Evolutionary conservation across 148 eudicot genomes (phyloP).

Genomic region (Talinum fruticosum): DNA sequence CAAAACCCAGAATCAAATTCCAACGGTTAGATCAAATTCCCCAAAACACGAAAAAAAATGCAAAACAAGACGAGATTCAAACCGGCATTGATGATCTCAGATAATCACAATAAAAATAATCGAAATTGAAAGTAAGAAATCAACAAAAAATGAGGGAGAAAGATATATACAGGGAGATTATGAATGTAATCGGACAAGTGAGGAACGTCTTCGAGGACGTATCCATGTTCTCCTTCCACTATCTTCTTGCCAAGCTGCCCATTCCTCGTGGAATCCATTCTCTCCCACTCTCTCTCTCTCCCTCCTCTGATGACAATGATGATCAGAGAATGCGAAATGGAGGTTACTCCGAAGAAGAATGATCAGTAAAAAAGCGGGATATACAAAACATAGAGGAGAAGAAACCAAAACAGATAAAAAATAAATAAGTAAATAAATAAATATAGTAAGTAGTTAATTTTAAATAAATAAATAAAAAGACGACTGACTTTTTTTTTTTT

Average conservation of each 20-base stretch:
- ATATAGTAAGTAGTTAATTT: too few species aligned
- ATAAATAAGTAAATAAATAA: not conserved
- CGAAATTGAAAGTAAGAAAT: not conserved
- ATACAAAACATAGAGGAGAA: not conserved
- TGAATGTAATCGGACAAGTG: slow-evolving; percentile 70
- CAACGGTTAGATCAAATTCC: not conserved
- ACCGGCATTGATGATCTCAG: not conserved
- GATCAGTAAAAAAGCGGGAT: slow-evolving; percentile 3
- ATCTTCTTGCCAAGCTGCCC: slow-evolving; percentile 44
- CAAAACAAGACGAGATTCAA: not conserved
- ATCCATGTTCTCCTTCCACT: slow-evolving; percentile 49
- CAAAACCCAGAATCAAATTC: not conserved
- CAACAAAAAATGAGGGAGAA: not conserved
- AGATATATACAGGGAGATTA: slow-evolving; percentile 51
- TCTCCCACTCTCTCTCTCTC: not conserved
- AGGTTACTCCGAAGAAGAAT: not conserved
- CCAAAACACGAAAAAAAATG: not conserved
- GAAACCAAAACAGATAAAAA: not conserved
- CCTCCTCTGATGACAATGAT: not conserved
- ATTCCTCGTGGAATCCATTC: slow-evolving; percentile 16
- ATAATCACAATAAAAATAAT: not conserved
- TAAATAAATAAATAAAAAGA: too few species aligned
- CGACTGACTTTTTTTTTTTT: too few species aligned
- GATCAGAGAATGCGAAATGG: not conserved
- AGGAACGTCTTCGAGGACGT: slow-evolving; percentile 78